These are phyloP conservation scores for Nicotiana attenuata DNA, from an alignment of 257 asterid species.

Conservation along the genomic window DNA sequence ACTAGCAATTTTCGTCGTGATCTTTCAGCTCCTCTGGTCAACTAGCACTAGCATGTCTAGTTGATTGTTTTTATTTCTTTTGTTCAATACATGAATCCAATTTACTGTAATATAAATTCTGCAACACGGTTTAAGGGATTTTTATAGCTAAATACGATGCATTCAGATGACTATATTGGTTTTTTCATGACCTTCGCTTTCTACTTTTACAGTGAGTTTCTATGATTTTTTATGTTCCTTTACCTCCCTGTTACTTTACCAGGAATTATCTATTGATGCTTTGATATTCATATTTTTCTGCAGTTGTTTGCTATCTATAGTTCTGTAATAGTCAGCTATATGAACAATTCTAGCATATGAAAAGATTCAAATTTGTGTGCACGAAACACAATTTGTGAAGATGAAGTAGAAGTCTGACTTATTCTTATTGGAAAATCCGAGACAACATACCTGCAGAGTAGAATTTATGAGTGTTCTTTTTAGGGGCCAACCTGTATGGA, in stretches of 20 bases:
- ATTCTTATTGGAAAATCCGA: too few species aligned
- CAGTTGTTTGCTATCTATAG: neutral
- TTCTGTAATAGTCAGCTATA: neutral
- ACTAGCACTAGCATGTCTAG: neutral
- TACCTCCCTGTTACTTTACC: too few species aligned
- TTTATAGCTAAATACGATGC: neutral
- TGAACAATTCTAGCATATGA: neutral
- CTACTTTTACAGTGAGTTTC: neutral
- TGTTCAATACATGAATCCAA: neutral
- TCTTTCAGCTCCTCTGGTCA: neutral
- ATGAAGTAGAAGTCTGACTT: too few species aligned
- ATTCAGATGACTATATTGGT: neutral
- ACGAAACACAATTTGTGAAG: neutral
- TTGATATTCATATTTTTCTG: neutral
- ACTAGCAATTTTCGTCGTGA: neutral
- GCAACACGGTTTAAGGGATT: neutral
- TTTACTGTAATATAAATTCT: neutral
- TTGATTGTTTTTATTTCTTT: neutral
- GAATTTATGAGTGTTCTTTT: too few species aligned
- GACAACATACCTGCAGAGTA: too few species aligned
- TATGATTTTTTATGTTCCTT: neutral
- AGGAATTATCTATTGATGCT: too few species aligned
- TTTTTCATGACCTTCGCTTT: neutral
- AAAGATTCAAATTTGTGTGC: neutral
- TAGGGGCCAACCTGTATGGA: too few species aligned